These are phyloP conservation scores for Saccharomycopsis sp. DNA, from an alignment of 805 yeast species.

Conservation along the genomic window DNA sequence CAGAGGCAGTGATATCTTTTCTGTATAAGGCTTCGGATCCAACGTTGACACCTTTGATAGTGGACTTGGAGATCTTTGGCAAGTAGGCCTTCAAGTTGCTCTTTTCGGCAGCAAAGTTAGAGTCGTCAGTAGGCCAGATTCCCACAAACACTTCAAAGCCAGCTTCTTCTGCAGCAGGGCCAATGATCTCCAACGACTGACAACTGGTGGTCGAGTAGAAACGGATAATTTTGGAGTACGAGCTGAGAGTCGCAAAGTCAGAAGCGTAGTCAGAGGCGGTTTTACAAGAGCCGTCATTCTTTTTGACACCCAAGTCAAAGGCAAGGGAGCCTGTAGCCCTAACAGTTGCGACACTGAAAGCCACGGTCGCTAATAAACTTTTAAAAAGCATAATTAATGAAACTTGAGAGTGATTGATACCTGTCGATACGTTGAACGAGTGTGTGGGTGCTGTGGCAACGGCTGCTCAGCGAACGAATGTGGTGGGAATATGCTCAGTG, in stretches of 20 bases:
- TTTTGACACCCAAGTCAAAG: slow-evolving; percentile 81
- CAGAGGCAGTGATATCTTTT: slow-evolving; percentile 68
- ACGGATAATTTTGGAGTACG: slow-evolving; percentile 62
- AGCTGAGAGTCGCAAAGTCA: slow-evolving; percentile 56
- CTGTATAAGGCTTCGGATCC: slow-evolving; percentile 97
- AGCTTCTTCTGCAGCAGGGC: slow-evolving; percentile 77
- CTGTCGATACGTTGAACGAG: background rate
- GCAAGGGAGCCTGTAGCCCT: slow-evolving; percentile 39
- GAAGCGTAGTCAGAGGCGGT: slow-evolving; percentile 56
- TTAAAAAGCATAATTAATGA: background rate
- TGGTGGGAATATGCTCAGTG: background rate
- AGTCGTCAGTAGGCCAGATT: slow-evolving; percentile 88
- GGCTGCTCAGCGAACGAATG: background rate
- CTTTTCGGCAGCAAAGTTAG: slow-evolving; percentile 71
- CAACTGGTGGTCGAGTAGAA: slow-evolving; percentile 93
- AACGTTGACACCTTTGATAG: slow-evolving; percentile 73
- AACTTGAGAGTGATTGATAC: background rate
- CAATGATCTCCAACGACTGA: slow-evolving; percentile 76
- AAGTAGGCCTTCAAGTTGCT: slow-evolving; percentile 61
- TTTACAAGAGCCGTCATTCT: slow-evolving; percentile 72
- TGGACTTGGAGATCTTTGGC: slow-evolving; percentile 61
- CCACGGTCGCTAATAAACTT: background rate
- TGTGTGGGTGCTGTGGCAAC: background rate
- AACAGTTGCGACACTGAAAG: background rate
- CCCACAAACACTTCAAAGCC: slow-evolving; percentile 78